Conservation (phyloP, 305 asterid species). For the Rubia balearica region DNA sequence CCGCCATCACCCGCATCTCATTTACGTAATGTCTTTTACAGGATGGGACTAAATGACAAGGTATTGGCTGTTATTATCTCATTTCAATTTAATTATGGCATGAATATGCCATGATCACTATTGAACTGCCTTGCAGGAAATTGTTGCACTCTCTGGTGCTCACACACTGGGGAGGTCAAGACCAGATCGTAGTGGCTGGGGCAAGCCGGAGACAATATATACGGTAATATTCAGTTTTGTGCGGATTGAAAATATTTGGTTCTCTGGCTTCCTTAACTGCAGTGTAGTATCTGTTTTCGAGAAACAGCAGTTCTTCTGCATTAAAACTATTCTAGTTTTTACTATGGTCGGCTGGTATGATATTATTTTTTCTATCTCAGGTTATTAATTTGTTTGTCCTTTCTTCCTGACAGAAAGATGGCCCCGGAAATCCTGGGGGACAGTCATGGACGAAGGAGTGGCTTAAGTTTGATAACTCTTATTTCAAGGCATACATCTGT, state of each 20-base stretch:
- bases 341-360: neutral
- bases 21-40: slow-evolving; percentile 80
- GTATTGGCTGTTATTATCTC: slow-evolving; percentile 26
- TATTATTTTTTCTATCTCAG: neutral
- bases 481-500: slow-evolving; percentile 56
- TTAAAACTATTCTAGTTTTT: neutral
- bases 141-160: slow-evolving; percentile 96
- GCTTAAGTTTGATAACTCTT: slow-evolving; percentile 90
- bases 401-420: slow-evolving; percentile 68
- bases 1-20: slow-evolving; percentile 95
- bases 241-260: neutral
- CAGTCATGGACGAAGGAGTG: slow-evolving; percentile 94
- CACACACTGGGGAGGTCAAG: slow-evolving; percentile 95
- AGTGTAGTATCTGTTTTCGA: neutral
- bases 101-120: slow-evolving; percentile 11
- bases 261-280: neutral
- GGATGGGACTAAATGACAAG: slow-evolving; percentile 90
- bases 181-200: slow-evolving; percentile 99
- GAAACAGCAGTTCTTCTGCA: neutral
- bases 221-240: slow-evolving; percentile 43
- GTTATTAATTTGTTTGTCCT: slow-evolving; percentile 3
- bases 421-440: slow-evolving; percentile 97
- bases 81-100: slow-evolving; percentile 13
- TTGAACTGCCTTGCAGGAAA: slow-evolving; percentile 51
- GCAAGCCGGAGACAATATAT: slow-evolving; percentile 86